A percentile compares a stretch with the other conserved stretches of the same genome.
phyloP scores from a whole-genome alignment of 371 early-diverging fungal species.

The Blakeslea trispora region DNA sequence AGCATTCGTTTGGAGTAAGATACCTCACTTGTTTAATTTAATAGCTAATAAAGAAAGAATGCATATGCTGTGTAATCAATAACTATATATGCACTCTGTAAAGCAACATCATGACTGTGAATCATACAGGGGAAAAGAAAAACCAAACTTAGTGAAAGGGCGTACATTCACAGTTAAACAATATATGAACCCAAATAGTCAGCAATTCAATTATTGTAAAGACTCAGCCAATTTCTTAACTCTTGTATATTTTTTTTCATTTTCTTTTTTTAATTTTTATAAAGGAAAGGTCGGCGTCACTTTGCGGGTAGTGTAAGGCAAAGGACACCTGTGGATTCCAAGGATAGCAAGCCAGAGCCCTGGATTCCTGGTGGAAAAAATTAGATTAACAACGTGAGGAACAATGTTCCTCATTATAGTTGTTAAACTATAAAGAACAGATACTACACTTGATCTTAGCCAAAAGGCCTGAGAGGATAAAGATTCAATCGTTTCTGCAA shows the following conservation, averaged over 20 bases:
- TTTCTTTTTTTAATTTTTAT: constrained; percentile 11
- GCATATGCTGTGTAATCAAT: too few species aligned
- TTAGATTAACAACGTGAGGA: constrained; percentile 55
- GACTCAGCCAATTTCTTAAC: too few species aligned
- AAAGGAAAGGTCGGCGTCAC: constrained; percentile 38
- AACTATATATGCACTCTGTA: too few species aligned
- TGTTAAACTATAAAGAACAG: constrained; percentile 82
- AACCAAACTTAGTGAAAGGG: too few species aligned
- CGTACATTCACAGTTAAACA: too few species aligned
- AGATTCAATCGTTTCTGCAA: constrained; percentile 22
- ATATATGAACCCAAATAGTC: too few species aligned
- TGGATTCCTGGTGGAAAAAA: constrained; percentile 49
- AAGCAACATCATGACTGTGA: too few species aligned
- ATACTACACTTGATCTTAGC: constrained; percentile 87
- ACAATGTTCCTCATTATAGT: constrained; percentile 60
- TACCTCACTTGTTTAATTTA: too few species aligned
- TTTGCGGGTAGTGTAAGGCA: constrained; percentile 43
- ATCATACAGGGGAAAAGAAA: too few species aligned
- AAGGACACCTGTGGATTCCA: constrained; percentile 40
- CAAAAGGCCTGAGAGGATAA: constrained; percentile 75
- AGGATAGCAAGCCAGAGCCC: constrained; percentile 45
- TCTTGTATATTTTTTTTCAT: constrained; percentile 18
- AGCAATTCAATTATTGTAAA: too few species aligned
- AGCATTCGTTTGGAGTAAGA: too few species aligned
- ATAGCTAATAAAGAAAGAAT: too few species aligned